Base-by-base conservation (phyloP, 495 filamentous ascomycete genomes). In the Bathelium albidoporum region DNA sequence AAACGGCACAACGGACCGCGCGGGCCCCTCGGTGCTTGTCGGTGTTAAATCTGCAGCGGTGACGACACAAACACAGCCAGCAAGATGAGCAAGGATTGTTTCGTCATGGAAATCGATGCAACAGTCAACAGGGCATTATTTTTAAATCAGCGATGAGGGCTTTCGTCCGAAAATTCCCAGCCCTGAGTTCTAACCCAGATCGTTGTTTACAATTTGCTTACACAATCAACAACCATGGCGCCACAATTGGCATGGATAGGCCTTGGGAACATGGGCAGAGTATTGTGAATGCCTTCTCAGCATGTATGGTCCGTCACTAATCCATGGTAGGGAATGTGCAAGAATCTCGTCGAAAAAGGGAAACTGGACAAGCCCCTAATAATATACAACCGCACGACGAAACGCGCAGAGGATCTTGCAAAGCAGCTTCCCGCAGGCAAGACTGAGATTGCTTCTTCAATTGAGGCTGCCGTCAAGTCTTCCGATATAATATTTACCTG, bases 221-320 rank as follows among this genome's bases (percentile, higher is more conserved):
- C 20, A 20, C 20, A 9, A 55, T 2, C 49, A 55, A 9, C 49
- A 16, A 55, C 29, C 20, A 87, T 87, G 84, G 77, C 84, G 58
- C 81, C 83, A 65, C 84, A 82, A 71, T 58, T 91, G 58, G 78
- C 91, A 69, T 96, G 87, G 86, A 88, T 95, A 61, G 91, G 91
- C 59, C 79, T 96, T 61, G 91, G 91, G 10, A 96, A 96, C 73
- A 95, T 96, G 83, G 91, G 91, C 65, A 80, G 88, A 64, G 90
- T 91, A 79, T 78, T 84, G 78, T 41, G 31, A 16, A 59, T 34
- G 32, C 59, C 29, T 58, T 29, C 60, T 43, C 60, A 31, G n/a
- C 45, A 16, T 28, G 55, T 70, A 16, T 58, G 62, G 32, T 53
- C 45, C 20, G 58, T 49, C 34, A 41, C 36, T 70, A 68, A 72